These are phyloP conservation scores for Colletotrichum lini DNA, from an alignment of 2,329 filamentous ascomycete species.

Conservation along the genomic window DNA sequence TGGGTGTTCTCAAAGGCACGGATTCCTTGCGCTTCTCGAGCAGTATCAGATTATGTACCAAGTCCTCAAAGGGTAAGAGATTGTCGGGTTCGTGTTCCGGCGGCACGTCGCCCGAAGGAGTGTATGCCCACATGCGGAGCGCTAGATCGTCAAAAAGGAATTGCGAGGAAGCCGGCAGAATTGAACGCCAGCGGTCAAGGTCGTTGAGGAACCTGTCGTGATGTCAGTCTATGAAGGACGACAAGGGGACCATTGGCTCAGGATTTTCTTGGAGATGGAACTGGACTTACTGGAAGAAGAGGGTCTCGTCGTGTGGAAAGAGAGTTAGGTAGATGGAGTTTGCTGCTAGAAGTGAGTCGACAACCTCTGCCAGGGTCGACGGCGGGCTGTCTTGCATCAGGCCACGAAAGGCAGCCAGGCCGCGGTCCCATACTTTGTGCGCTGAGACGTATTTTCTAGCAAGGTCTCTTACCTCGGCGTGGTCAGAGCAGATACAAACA, in stretches of 20 bases:
- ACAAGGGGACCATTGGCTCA: too few species aligned
- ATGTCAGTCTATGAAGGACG: background rate
- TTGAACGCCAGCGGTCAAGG: conserved; percentile 46
- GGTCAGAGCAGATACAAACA: conserved; percentile 14
- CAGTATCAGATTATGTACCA: conserved; percentile 46
- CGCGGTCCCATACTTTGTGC: conserved; percentile 37
- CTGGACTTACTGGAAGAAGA: conserved; percentile 38
- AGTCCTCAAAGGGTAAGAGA: conserved; percentile 43
- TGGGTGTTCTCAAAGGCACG: background rate
- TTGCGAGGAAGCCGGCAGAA: conserved; percentile 42
- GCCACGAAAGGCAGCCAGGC: conserved; percentile 35
- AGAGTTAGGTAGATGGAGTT: conserved; percentile 38
- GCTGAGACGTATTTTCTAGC: conserved; percentile 17
- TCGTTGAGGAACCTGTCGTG: conserved; percentile 46
- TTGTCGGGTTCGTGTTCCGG: conserved; percentile 19
- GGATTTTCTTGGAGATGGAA: background rate
- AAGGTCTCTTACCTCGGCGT: background rate
- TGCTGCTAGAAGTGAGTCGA: conserved; percentile 41
- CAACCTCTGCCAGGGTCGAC: conserved; percentile 26
- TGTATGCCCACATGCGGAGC: conserved; percentile 45
- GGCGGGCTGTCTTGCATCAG: conserved; percentile 43
- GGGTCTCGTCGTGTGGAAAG: conserved; percentile 23
- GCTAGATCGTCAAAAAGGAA: conserved; percentile 46
- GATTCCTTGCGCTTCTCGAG: conserved; percentile 23
- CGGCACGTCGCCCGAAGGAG: background rate